Conservation (phyloP, 1,284 basidiomycete genomes). For the Macrocybe sp. region DNA sequence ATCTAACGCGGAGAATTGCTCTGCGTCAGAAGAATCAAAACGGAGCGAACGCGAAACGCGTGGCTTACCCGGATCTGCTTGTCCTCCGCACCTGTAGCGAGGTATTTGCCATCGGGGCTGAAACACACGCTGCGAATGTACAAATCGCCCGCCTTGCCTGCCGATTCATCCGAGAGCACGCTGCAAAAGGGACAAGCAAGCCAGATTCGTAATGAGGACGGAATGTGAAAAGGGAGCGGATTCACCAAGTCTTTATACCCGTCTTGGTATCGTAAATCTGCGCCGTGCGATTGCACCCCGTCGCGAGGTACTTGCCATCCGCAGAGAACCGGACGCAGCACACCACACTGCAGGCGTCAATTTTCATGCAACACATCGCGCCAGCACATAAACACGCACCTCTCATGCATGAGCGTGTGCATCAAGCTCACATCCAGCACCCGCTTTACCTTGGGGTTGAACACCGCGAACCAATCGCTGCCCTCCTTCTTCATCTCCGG, state of each 20-base stretch:
- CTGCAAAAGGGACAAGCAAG: conserved; percentile 31
- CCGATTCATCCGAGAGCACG: conserved; percentile 63
- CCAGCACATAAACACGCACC: conserved; percentile 41
- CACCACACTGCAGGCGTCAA: conserved; percentile 56
- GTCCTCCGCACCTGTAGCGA: conserved; percentile 86
- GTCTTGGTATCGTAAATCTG: conserved; percentile 91
- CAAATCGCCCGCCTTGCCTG: conserved; percentile 64
- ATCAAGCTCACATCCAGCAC: conserved; percentile 85
- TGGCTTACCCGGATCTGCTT: conserved; percentile 69
- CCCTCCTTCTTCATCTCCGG: conserved; percentile 53
- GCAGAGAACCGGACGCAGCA: conserved; percentile 90
- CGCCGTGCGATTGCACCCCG: conserved; percentile 87
- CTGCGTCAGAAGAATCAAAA: conserved; percentile 6
- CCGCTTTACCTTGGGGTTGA: conserved; percentile 83
- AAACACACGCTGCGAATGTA: conserved; percentile 86
- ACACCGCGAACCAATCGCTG: conserved; percentile 92
- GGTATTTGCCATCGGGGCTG: conserved; percentile 74
- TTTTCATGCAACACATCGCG: not conserved
- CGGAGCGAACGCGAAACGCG: not conserved
- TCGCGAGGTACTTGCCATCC: conserved; percentile 85
- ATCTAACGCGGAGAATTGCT: conserved; percentile 41
- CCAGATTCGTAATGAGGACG: not conserved
- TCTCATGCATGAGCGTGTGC: conserved; percentile 91
- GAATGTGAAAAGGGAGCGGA: conserved; percentile 6
- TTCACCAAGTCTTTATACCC: conserved; percentile 74